A percentile compares a stretch with the other conserved stretches of the same genome.
Conservation (phyloP, 169 alveolate species). For the Plasmodium sp. region DNA sequence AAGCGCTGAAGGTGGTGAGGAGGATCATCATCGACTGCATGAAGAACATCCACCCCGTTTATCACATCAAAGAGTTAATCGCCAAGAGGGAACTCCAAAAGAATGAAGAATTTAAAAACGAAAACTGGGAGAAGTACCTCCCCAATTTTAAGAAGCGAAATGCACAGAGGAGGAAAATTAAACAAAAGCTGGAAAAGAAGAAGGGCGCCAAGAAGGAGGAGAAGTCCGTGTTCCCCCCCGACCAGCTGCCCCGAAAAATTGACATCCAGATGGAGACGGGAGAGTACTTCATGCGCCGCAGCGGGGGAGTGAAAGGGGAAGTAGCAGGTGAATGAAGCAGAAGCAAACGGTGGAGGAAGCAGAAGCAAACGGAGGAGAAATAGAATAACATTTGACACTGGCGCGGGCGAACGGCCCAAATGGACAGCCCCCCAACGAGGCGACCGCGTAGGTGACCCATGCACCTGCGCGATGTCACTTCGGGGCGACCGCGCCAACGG, state of each 20-base stretch:
- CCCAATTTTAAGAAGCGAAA: constrained; percentile 98
- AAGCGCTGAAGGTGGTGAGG: constrained; percentile 94
- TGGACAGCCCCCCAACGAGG: not conserved
- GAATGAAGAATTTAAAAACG: constrained; percentile 92
- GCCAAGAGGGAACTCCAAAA: constrained; percentile 98
- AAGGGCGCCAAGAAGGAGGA: constrained; percentile 9
- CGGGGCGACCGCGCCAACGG: not conserved
- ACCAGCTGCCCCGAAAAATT: constrained; percentile 96
- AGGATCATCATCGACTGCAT: constrained; percentile 98
- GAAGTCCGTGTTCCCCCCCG: constrained; percentile 55
- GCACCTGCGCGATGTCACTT: not conserved
- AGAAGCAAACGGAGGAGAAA: not conserved
- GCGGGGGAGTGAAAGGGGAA: not conserved
- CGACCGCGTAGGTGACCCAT: not conserved
- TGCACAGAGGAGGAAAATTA: constrained; percentile 89
- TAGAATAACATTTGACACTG: not conserved
- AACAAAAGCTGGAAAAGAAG: constrained; percentile 62
- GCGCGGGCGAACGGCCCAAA: not conserved
- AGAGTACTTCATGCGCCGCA: constrained; percentile 91
- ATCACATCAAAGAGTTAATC: constrained; percentile 98
- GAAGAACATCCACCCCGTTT: constrained; percentile 99
- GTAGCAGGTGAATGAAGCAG: not conserved
- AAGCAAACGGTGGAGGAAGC: not conserved
- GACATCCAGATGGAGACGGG: constrained; percentile 98
- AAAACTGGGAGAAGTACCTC: constrained; percentile 97